Percentiles rank a stretch among this genome's conserved stretches.
Conservation (phyloP, 2,329 filamentous ascomycete species). For the Hansfordia pulvinata region DNA sequence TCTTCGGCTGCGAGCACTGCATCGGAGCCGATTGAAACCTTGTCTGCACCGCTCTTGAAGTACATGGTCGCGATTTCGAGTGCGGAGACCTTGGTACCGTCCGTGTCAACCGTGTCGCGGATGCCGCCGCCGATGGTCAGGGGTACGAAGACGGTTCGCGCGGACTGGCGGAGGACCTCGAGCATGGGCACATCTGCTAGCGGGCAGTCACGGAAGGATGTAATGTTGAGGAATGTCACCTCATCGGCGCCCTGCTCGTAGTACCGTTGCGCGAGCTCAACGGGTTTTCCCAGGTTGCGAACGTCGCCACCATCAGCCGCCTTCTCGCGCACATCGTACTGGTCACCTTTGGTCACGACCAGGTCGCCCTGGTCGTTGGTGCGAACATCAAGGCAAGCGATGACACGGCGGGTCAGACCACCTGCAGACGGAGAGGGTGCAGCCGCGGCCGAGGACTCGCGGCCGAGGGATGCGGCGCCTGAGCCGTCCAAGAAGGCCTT, state of each 20-base stretch:
- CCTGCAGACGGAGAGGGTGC: constrained; percentile 30
- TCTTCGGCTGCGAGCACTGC: constrained; percentile 87
- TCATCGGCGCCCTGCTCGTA: constrained; percentile 96
- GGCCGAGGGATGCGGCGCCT: constrained; percentile 36
- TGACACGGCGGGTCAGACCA: constrained; percentile 82
- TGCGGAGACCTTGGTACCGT: constrained; percentile 75
- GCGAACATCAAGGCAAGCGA: constrained; percentile 91
- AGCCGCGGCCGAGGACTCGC: constrained; percentile 12
- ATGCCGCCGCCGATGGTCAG: constrained; percentile 94
- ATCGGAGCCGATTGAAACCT: constrained; percentile 92
- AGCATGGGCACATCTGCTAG: constrained; percentile 91
- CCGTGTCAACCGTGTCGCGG: constrained; percentile 78
- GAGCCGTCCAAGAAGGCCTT: constrained; percentile 75
- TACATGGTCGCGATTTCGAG: constrained; percentile 93
- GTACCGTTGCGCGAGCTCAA: constrained; percentile 86
- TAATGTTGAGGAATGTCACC: constrained; percentile 96
- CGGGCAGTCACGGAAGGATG: constrained; percentile 90
- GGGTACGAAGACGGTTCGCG: constrained; percentile 87
- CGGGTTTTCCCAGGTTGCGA: constrained; percentile 90
- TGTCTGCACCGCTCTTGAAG: constrained; percentile 94
- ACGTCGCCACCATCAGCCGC: constrained; percentile 50
- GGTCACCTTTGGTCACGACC: constrained; percentile 95
- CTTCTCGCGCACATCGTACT: constrained; percentile 96
- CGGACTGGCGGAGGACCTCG: constrained; percentile 75
- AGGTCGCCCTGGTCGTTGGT: constrained; percentile 89